Base-by-base conservation (phyloP, 2,329 filamentous ascomycete genomes). In the Gyromitra esculenta region DNA sequence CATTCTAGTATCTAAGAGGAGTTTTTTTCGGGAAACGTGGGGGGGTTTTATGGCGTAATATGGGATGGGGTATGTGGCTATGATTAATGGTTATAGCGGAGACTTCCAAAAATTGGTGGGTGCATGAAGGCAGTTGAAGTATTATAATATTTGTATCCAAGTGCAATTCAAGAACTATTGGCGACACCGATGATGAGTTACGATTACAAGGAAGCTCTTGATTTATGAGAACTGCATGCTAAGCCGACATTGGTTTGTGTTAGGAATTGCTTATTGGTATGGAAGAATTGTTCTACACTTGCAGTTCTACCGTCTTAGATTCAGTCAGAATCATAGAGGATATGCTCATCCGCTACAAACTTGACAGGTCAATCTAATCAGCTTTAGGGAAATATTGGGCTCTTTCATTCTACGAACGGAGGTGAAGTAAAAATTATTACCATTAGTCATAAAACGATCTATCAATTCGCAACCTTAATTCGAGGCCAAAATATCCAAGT, bases 21-120 rank as follows among this genome's bases (percentile, higher is more conserved):
- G 25, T 18, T 37, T 68, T 68, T 6, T 45, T 18, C 35, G 65
- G 56, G 39, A 66, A 59, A 6, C 21, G 37, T 39, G 25, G 52
- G 52, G 45, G 45, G n/a, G 21, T 21, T 66, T 68, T 45, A 35
- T 57, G 52, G 9, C 43, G 43, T 45, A 15, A 4, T 5, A 45
- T 45, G 9, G 11, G 15, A 15, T 45, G 11, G 11, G 41, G 52
- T 59, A 68, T 50, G 39, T 6, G 13, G 37, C 35, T 25, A 9
- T 35, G 15, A 4, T 45, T 45, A 15, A 45, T 45, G 15, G 4
- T 5, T 45, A 9, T 15, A 9, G 43, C 43, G 5, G 15, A 15
- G 15, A 13, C 43, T 45, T 15, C 15, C 15, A 45, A 1, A 45
- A 15, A 15, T 5, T 5, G 15, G 13, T 45, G 11, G 9, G 15